Conservation (phyloP, 352 stramenopile genomes). For the Phytopythium montanum region DNA sequence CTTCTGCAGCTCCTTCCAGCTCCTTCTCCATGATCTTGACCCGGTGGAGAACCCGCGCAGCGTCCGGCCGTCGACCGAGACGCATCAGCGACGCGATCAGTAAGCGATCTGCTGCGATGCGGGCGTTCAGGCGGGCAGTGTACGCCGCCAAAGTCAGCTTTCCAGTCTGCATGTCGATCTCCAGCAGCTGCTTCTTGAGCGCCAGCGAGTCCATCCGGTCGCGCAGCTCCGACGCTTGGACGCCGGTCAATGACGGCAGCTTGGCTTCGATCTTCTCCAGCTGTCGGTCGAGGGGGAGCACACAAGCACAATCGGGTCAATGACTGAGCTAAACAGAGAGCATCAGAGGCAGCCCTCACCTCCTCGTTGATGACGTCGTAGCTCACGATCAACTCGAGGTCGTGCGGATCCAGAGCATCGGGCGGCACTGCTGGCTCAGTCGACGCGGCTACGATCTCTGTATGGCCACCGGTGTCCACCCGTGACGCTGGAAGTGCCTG, state of each 20-base stretch:
- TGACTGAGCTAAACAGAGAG: no score
- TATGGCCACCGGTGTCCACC: background rate
- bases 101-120: conserved; percentile 47
- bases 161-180: conserved; percentile 81
- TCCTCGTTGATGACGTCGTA: conserved; percentile 87
- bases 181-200: conserved; percentile 77
- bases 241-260: conserved; percentile 32
- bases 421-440: background rate
- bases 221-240: conserved; percentile 25
- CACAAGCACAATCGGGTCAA: no score
- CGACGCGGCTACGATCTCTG: background rate
- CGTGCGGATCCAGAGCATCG: conserved; percentile 33
- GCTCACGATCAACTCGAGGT: conserved; percentile 73
- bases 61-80: conserved; percentile 42
- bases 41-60: conserved; percentile 63
- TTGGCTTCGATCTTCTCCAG: conserved; percentile 63
- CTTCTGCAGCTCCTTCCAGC: conserved; percentile 35
- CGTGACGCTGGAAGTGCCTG: conserved; percentile 3
- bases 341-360: no score
- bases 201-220: conserved; percentile 67
- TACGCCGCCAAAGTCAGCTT: conserved; percentile 78
- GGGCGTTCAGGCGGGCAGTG: conserved; percentile 36
- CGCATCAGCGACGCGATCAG: conserved; percentile 44
- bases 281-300: conserved; percentile 13
- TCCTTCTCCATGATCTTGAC: conserved; percentile 82